Percentiles rank a stretch among this genome's conserved stretches.
These are phyloP conservation scores for Arachnopeziza araneosa DNA, from an alignment of 2,329 filamentous ascomycete species.

Conservation along the genomic window DNA sequence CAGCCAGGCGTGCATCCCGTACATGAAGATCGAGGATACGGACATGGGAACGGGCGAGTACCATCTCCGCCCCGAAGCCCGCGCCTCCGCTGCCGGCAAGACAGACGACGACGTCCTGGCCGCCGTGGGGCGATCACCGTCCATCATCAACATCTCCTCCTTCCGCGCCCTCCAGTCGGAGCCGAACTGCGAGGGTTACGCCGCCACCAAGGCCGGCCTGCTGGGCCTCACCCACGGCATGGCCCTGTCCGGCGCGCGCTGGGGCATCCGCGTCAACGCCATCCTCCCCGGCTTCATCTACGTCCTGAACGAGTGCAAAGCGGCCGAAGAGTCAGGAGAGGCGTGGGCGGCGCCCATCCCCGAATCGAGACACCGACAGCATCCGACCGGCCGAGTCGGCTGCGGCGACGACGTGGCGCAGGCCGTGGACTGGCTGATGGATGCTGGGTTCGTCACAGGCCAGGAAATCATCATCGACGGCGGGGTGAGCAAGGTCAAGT, in stretches of 20 bases:
- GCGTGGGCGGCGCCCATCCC: not conserved
- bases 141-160: not conserved
- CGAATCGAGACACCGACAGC: not conserved
- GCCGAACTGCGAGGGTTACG: not conserved
- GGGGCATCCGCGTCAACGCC: not conserved
- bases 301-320: not conserved
- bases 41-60: not conserved
- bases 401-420: not conserved
- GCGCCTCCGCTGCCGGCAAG: not conserved
- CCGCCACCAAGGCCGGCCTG: not conserved
- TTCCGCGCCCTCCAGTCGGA: not conserved
- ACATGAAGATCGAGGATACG: not conserved
- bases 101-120: not conserved
- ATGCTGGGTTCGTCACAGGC: not conserved
- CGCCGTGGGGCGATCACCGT: not conserved
- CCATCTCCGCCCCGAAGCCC: not conserved
- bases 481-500: not conserved
- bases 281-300: not conserved
- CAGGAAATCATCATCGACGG: not conserved
- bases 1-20: not conserved
- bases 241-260: not conserved
- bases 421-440: not conserved
- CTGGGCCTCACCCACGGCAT: not conserved
- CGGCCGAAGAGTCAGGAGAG: not conserved
- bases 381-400: not conserved